Conservation (phyloP, 129 eudicot species). For the Sambucus nigra region DNA sequence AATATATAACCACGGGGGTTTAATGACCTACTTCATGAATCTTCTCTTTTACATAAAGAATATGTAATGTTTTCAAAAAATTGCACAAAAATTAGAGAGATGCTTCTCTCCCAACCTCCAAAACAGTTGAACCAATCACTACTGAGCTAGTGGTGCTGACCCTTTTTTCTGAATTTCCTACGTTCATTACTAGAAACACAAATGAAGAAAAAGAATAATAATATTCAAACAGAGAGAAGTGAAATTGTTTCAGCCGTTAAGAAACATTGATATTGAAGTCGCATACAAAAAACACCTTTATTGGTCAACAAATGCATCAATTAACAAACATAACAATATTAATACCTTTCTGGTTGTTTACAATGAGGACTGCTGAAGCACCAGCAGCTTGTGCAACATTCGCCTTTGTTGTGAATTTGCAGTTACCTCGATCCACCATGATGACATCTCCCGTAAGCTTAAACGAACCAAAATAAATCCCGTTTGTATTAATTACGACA, state of each 20-base stretch:
- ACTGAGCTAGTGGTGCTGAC: not conserved
- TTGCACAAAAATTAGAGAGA: no score
- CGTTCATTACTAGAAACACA: not conserved
- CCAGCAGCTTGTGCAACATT: slow-evolving; percentile 91
- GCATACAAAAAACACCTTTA: not conserved
- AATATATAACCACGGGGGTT: no score
- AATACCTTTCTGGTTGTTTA: slow-evolving; percentile 73
- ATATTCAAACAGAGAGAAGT: not conserved
- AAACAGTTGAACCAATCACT: not conserved
- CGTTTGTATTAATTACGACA: not conserved
- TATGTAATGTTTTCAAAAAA: no score
- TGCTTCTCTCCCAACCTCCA: no score
- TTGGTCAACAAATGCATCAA: not conserved
- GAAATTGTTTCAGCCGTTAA: not conserved
- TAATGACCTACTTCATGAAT: no score
- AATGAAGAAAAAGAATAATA: no score
- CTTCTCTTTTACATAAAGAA: no score
- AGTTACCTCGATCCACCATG: slow-evolving; percentile 79
- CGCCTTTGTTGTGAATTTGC: slow-evolving; percentile 84
- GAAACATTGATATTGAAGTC: not conserved
- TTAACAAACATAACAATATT: not conserved
- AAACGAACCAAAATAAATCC: slow-evolving; percentile 5
- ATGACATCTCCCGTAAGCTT: slow-evolving; percentile 78
- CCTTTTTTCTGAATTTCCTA: no score
- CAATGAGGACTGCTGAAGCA: slow-evolving; percentile 81